These are phyloP conservation scores for Arthrobotrys iridis DNA, from an alignment of 2,329 filamentous ascomycete genomes.

Conservation along the genomic window DNA sequence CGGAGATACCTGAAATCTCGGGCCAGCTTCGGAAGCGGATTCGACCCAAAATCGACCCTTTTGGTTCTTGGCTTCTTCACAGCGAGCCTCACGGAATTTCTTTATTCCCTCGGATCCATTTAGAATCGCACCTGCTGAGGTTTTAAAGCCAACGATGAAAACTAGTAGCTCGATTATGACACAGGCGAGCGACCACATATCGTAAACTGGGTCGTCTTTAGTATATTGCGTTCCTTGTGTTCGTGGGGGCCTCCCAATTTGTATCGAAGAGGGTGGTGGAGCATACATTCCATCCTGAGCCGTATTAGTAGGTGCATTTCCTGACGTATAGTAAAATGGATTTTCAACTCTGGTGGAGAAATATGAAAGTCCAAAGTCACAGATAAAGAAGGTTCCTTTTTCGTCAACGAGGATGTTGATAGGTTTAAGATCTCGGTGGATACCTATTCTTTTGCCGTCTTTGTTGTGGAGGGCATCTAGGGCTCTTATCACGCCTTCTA, in stretches of 20 bases:
- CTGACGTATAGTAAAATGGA: not conserved
- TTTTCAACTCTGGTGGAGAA: not conserved
- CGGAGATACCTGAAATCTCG: not conserved
- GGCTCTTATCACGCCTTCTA: not conserved
- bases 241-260: not conserved
- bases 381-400: not conserved
- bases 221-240: too few species aligned
- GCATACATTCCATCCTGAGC: not conserved
- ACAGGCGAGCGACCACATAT: not conserved
- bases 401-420: not conserved
- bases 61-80: not conserved
- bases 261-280: not conserved
- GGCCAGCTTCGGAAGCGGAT: not conserved
- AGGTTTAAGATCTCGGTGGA: slow-evolving; percentile 1
- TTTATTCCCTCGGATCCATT: not conserved
- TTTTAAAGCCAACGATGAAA: not conserved
- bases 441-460: not conserved
- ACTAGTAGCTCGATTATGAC: not conserved
- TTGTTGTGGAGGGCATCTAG: not conserved
- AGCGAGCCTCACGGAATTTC: not conserved
- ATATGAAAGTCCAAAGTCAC: not conserved
- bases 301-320: not conserved
- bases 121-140: not conserved
- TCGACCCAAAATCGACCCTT: not conserved
- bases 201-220: not conserved